Evolutionary conservation across 2,329 filamentous ascomycete species (phyloP).

Genomic region (Aureobasidium pullulans): DNA sequence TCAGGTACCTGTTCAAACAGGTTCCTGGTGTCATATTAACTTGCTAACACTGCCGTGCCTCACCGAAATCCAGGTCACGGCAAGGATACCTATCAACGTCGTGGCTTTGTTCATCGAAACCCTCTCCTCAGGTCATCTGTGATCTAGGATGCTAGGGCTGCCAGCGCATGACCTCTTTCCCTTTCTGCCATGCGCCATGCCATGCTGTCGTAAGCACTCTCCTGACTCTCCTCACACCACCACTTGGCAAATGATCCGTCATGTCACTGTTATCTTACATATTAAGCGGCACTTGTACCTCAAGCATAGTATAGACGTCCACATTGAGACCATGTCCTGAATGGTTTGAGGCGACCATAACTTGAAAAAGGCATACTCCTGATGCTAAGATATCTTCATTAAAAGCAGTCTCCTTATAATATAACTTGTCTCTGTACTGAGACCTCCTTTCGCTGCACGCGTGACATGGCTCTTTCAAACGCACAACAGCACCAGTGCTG

Average conservation of each 20-base stretch:
- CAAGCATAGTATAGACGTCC: no score
- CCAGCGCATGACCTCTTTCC: neutral
- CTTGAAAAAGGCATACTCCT: neutral
- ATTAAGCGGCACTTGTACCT: neutral
- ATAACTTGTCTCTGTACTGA: neutral
- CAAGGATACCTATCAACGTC: neutral
- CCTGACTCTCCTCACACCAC: neutral
- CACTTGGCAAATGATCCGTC: neutral
- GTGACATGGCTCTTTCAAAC: neutral
- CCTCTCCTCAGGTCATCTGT: neutral
- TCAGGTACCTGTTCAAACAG: neutral
- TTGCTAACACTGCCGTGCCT: neutral
- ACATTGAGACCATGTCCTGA: no score
- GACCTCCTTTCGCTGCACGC: neutral
- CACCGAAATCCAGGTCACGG: neutral
- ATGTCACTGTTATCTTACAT: neutral
- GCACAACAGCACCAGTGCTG: slow-evolving; percentile 1
- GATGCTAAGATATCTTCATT: neutral
- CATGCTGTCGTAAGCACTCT: neutral
- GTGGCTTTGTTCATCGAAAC: neutral
- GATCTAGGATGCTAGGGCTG: neutral
- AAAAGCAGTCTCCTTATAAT: neutral
- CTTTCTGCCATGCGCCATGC: neutral
- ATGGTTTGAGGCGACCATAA: neutral
- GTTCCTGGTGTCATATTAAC: neutral